These are phyloP conservation scores for Microbotryum intermedium DNA, from an alignment of 1,284 basidiomycete genomes.

Conservation along the genomic window DNA sequence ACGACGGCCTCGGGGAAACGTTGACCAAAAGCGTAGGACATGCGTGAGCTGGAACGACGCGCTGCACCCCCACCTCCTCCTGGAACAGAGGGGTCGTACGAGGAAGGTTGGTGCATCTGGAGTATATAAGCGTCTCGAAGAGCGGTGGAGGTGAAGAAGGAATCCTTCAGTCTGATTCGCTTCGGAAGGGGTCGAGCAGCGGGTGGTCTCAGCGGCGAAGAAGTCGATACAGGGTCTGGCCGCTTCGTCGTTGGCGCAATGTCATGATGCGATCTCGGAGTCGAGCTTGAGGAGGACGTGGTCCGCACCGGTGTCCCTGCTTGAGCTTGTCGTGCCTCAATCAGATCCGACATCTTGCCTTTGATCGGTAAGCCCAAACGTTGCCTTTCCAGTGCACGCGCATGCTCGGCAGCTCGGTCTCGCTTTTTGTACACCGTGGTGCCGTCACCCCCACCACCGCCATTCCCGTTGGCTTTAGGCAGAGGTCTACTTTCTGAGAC, in stretches of 20 bases:
- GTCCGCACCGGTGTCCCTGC: too few relatives aligned
- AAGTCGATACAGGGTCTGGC: too few relatives aligned
- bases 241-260: too few relatives aligned
- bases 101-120: not conserved
- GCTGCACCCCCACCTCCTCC: not conserved
- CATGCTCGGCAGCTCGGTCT: conserved; percentile 13
- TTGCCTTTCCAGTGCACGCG: conserved; percentile 6
- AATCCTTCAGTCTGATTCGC: conserved; percentile 11
- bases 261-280: too few relatives aligned
- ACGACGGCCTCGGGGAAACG: conserved; percentile 13
- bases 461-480: too few relatives aligned
- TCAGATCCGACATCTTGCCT: too few relatives aligned
- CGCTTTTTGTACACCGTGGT: conserved; percentile 2
- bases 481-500: not conserved
- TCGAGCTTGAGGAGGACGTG: too few relatives aligned
- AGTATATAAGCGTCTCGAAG: conserved; percentile 19
- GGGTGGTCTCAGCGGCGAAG: too few relatives aligned
- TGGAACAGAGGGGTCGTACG: not conserved
- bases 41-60: conserved; percentile 13
- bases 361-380: conserved; percentile 2
- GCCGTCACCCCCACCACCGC: too few relatives aligned
- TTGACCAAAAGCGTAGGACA: conserved; percentile 24
- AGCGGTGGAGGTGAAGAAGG: conserved; percentile 19
- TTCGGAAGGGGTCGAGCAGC: too few relatives aligned
- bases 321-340: too few relatives aligned